Base-by-base conservation (phyloP, 169 alveolate genomes). In the Eimeria sp. region DNA sequence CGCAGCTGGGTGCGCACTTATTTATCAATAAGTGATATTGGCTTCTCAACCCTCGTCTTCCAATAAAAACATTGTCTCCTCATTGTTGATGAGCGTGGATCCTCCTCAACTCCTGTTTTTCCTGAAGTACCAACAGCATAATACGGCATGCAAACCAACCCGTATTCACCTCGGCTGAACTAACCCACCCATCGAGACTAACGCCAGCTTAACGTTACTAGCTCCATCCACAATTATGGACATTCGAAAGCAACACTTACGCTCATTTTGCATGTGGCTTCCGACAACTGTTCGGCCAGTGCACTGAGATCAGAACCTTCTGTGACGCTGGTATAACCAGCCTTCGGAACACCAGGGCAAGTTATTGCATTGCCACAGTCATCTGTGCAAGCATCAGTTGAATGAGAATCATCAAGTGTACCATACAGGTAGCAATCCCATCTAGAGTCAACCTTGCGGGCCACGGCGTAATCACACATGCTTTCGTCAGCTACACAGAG, bases 391-490 rank as follows among this genome's bases (percentile, higher is more conserved):
- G 27, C 73, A 30, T 82, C 90, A 51, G 34, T 27, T 6, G 90
- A 82, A 70, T 47, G 72, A 49, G 72, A 25, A 49, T 47, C 27
- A 54, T 82, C 90, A 11, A 82, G 45, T 7, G 72, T n/a, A 16
- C 73, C 43, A 7, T 13, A n/a, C 27, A 43, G 73, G 54, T 51
- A 54, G 3, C 90, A 82, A 6, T 18, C 22, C 90, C 90, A 82
- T 18, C 9, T 7, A 27, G 30, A 16, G 51, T 54, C 90, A n/a
- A 4, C 30, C 54, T 51, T 51, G 13, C 90, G 90, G 49, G 51
- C 90, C 30, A 82, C 90, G n/a, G 73, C 90, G 47, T 47, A 25
- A 6, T 54, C 51, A 51, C 90, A 82, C 90, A 13, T n/a, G 45
- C 49, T 14, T 18, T 82, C 51, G 90, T 54, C 51, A n/a, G 90